These are phyloP conservation scores for Colletotrichum magnum DNA, from an alignment of 2,329 filamentous ascomycete species.

Conservation along the genomic window DNA sequence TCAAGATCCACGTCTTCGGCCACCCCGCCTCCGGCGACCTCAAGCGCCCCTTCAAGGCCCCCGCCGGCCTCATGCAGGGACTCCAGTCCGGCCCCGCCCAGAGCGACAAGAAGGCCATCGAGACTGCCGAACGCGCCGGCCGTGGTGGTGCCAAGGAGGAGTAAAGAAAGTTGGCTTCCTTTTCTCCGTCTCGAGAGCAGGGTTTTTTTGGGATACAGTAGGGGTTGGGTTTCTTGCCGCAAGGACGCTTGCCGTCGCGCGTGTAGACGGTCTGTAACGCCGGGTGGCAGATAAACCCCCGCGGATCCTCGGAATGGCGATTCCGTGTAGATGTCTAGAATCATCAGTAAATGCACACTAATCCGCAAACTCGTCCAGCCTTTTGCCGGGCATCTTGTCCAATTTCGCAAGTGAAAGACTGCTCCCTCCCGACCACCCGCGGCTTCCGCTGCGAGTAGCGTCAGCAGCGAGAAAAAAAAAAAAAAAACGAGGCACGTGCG, in stretches of 20 bases:
- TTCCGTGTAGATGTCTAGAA: conserved; percentile 16
- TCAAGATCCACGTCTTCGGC: conserved; percentile 95
- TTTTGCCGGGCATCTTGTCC: too few species aligned
- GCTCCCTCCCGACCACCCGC: background rate
- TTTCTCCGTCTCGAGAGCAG: background rate
- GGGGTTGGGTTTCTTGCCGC: conserved; percentile 7
- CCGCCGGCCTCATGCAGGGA: conserved; percentile 85
- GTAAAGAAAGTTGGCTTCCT: conserved; percentile 55
- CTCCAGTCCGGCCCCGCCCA: conserved; percentile 82
- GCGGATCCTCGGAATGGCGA: conserved; percentile 1
- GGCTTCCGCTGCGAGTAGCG: background rate
- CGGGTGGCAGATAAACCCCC: background rate
- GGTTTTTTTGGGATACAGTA: conserved; percentile 45
- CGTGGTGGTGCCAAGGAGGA: conserved; percentile 81
- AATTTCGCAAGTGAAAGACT: background rate
- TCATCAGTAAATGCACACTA: conserved; percentile 21
- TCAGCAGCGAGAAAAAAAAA: too few species aligned
- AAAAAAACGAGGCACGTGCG: conserved; percentile 34
- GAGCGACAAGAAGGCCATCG: conserved; percentile 92
- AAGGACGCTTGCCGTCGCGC: background rate
- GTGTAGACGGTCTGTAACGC: background rate
- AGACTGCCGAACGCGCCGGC: conserved; percentile 82
- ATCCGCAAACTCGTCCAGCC: background rate
- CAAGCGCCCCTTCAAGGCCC: conserved; percentile 94
- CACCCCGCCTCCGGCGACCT: conserved; percentile 90